Base-by-base conservation (phyloP, 2,329 filamentous ascomycete genomes). In the Apiospora saccharicola region DNA sequence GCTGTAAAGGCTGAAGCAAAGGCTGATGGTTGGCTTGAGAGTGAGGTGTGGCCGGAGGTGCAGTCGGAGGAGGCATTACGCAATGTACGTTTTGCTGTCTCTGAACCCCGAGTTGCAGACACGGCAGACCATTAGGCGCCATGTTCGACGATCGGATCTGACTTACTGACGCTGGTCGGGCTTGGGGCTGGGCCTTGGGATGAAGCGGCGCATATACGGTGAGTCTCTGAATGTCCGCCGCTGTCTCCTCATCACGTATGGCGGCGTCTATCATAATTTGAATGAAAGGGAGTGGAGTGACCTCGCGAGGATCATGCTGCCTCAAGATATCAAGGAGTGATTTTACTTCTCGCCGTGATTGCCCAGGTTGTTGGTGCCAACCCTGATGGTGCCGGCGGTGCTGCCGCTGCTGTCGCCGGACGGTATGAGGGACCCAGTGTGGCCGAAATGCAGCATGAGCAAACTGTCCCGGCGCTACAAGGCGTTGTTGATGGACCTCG, bases 261-360 rank as follows among this genome's bases (percentile, higher is more conserved):
- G 75, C 75, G 24, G 77, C 75, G 34, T 72, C 72, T 1, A 74
- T 73, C n/a, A 77, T 57, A n/a, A 77, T 57, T 64, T 76, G 71
- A 24, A 77, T 73, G 34, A 77, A 77, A 47, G 76, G 73, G 64
- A 71, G 74, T 3, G 76, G 76, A 0, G 75, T 49, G 46, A 22
- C 46, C 8, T 49, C 46, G 46, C 19, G 5, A 5, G 46, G 46
- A 22, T 49, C 46, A n/a, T n/a, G 46, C 46, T 49, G 46, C 46
- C 46, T 49, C 46, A 49, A n/a, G 46, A 22, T n/a, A 5, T n/a
- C 46, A 49, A 10, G 46, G 10, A n/a, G n/a, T 8, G n/a, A 57
- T 22, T 46, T 13, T 3, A 30, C 10, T 13, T n/a, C 46, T 49
- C 46, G 46, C 22, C 44, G 7, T 22, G 44, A 8, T 46, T 19